Evolutionary conservation across 805 yeast species (phyloP), one percentile per base, ranked within the genome.

Genomic region (Teunomyces funiuensis): DNA sequence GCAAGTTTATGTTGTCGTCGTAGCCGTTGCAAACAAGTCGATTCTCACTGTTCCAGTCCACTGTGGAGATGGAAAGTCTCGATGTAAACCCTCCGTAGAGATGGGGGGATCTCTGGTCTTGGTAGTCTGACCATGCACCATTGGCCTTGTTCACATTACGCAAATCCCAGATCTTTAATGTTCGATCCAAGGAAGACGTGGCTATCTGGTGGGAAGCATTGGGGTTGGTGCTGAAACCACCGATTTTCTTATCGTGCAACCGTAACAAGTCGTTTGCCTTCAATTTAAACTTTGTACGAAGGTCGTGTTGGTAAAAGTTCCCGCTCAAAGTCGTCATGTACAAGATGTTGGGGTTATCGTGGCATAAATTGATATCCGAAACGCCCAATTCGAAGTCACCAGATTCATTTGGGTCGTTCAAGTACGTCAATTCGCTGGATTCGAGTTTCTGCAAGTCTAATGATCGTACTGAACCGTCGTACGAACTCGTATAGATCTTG

Each of bases 21-120:
- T 91, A 91, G 0, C 98, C 97, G 59, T 93, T 91, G 61, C 95
- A 86, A 0, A 93, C 96, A 36, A 91, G 69, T 28, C 80, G 76
- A 40, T 77, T 78, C 17, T 79, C 76, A 10, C 69, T 57, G 55
- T 82, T 85, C 87, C 96, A 91, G 40, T 89, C 95, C 0, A 89
- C 86, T 17, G 85, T 80, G 36, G 95, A 85, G 2, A 93, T 80
- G 40, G 96, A 87, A 27, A 93, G 67, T 43, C 96, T 67, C 5
- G 95, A 85, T 20, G 73, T 61, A 58, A 82, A 91, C 5, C 77
- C 69, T 0, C 89, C 90, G 25, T 74, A 64, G 25, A 70, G 54
- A 44, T 73, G 77, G 0, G 82, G 82, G 4, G 83, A 66, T 2
- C 29, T 39, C 30, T 65, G 63, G 26, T 73, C 76, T 20, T 76